These are phyloP conservation scores for Bretziella fagacearum DNA, from an alignment of 2,329 filamentous ascomycete genomes.

Conservation along the genomic window DNA sequence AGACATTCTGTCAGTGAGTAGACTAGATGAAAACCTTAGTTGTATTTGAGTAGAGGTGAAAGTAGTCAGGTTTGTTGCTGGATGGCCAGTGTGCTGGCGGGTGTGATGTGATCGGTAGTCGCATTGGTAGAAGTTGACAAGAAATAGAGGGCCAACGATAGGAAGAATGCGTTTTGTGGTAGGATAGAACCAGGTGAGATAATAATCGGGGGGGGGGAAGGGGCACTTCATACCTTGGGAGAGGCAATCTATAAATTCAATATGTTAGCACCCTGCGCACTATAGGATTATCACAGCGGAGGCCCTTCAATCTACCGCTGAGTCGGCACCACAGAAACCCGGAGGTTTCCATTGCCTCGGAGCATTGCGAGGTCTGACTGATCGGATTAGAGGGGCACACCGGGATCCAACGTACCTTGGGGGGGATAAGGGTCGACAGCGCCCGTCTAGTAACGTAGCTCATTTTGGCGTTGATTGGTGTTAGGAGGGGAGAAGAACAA, in stretches of 20 bases:
- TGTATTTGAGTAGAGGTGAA: neutral
- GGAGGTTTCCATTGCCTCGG: neutral
- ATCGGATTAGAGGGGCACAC: neutral
- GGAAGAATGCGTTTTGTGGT: no score
- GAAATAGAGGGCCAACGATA: neutral
- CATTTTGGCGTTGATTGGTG: constrained; percentile 34
- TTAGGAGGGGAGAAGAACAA: constrained; percentile 2
- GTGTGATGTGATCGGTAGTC: no score
- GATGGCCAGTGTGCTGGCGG: no score
- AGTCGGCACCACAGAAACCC: neutral
- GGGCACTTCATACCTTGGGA: constrained; percentile 50
- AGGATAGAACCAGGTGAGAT: constrained; percentile 9
- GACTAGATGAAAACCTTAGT: no score
- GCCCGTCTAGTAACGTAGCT: constrained; percentile 80
- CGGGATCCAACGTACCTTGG: constrained; percentile 63
- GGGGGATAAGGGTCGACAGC: constrained; percentile 96
- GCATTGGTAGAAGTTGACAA: neutral
- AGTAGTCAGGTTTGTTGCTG: no score
- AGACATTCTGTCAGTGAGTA: neutral
- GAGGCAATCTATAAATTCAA: constrained; percentile 51
- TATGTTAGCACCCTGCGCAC: constrained; percentile 9
- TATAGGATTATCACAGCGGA: constrained; percentile 17
- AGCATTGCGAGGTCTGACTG: neutral
- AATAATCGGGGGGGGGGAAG: neutral
- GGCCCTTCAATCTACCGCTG: neutral